phyloP scores from a whole-genome alignment of 2,329 filamentous ascomycete genomes.

The Balansia obtecta region DNA sequence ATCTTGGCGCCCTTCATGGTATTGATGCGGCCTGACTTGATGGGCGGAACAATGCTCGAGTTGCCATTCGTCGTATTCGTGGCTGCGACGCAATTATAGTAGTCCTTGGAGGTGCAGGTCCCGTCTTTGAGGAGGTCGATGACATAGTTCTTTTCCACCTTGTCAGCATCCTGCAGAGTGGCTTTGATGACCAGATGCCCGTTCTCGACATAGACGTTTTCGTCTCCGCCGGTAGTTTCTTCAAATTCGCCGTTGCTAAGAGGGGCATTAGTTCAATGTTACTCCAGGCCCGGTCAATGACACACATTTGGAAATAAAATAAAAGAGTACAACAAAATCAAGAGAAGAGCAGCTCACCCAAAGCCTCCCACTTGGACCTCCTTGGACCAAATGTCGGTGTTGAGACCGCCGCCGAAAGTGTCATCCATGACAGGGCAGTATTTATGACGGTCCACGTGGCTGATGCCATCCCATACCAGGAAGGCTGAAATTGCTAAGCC shows the following conservation, averaged over 20 bases:
- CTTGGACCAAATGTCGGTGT: constrained; percentile 55
- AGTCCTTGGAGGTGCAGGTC: constrained; percentile 49
- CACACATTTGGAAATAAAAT: too few relatives aligned
- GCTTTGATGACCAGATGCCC: constrained; percentile 64
- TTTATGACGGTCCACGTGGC: constrained; percentile 59
- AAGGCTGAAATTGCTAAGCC: constrained; percentile 58
- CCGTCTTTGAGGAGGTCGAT: constrained; percentile 56
- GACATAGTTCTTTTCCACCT: constrained; percentile 53
- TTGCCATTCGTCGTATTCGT: constrained; percentile 64
- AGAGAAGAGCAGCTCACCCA: constrained; percentile 43
- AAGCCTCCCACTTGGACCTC: constrained; percentile 66
- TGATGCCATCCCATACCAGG: constrained; percentile 63
- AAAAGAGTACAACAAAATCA: too few relatives aligned
- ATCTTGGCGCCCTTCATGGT: constrained; percentile 59
- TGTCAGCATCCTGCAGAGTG: constrained; percentile 56
- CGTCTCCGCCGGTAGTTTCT: constrained; percentile 55
- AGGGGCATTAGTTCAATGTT: too few relatives aligned
- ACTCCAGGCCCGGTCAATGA: too few relatives aligned
- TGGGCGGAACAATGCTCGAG: constrained; percentile 63
- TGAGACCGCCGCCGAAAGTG: constrained; percentile 46
- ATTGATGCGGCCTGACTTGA: constrained; percentile 66
- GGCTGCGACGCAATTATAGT: constrained; percentile 48
- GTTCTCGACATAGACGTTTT: constrained; percentile 63
- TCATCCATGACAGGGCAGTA: constrained; percentile 60
- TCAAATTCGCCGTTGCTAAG: constrained; percentile 70